phyloP scores from a whole-genome alignment of 768 basidiomycete genomes.

The Collybia sordida region DNA sequence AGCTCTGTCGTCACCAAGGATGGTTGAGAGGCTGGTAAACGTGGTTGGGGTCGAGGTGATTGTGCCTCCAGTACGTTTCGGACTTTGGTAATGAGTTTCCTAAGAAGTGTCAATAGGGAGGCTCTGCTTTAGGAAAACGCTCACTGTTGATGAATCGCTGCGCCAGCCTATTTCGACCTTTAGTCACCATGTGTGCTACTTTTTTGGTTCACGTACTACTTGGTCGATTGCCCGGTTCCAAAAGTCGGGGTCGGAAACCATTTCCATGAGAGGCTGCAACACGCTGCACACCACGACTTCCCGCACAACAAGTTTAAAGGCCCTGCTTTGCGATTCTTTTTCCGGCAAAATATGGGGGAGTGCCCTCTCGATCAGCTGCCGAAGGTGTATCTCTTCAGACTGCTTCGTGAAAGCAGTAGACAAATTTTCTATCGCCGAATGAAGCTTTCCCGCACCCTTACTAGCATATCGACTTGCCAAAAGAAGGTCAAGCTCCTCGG shows the following conservation, averaged over 20 bases:
- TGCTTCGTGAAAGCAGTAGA: conserved; percentile 89
- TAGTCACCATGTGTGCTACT: neutral
- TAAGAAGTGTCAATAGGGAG: conserved; percentile 25
- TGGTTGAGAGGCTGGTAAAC: conserved; percentile 30
- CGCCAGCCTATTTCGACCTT: conserved; percentile 38
- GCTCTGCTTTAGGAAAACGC: conserved; percentile 3
- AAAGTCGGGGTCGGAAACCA: conserved; percentile 94
- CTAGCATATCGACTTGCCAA: conserved; percentile 80
- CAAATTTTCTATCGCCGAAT: conserved; percentile 85
- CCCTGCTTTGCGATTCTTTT: conserved; percentile 68
- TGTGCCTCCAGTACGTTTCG: conserved; percentile 83
- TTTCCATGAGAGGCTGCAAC: conserved; percentile 85
- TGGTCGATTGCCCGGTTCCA: conserved; percentile 95
- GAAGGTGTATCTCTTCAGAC: conserved; percentile 84
- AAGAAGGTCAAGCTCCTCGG: conserved; percentile 85
- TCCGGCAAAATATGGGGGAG: conserved; percentile 76
- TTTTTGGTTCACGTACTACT: conserved; percentile 56
- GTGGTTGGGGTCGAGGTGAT: conserved; percentile 53
- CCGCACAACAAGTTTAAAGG: conserved; percentile 68
- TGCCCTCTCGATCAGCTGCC: conserved; percentile 65
- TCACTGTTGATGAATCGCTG: conserved; percentile 52
- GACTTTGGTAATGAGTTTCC: conserved; percentile 85
- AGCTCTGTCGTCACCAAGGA: conserved; percentile 50
- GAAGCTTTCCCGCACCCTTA: conserved; percentile 63
- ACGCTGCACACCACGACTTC: conserved; percentile 85